Evolutionary conservation across 116 monocot genomes (phyloP), one percentile per base, ranked within the genome.

Genomic region (Trichopus zeylanicus): DNA sequence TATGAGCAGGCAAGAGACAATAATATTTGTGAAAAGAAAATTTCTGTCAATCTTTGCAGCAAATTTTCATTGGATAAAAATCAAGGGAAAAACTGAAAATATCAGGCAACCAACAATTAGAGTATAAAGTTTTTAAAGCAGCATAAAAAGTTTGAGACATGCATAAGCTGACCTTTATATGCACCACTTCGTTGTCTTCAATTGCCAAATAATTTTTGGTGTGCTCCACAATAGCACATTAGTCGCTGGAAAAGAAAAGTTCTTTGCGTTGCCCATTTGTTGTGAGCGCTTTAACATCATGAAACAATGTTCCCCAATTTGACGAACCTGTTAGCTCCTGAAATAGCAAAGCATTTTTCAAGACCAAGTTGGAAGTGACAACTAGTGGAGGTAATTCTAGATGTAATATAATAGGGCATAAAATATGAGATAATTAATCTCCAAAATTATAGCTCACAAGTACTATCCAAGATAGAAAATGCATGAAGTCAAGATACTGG

Each of bases 151-250:
- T 89, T 83, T 94, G 55, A 94, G n/a, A 3, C 4, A 42, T 3
- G 6, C n/a, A 20, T 22, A 24, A 47, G 21, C 53, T 62, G 68
- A 87, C 95, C 95, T 84, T 95, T 56, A 95, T 68, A 66, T 95
- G 95, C 35, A 90, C 87, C 52, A 95, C 79, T 75, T 95, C 95
- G 72, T 87, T 73, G 64, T 89, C 94, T 66, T 94, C 94, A 67
- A 89, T 71, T 26, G 74, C 80, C 67, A 86, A 63, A 70, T 89
- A 89, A 16, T 86, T 89, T 69, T 89, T 94, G 22, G 94, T 94
- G 67, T 94, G 94, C 49, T 94, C 94, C 47, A 89, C 88, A 61
- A 89, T 81, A 67, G 94, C 94, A 78, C 75, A 89, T 47, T 83
- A 71, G 55, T 94, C 94, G 70, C 94, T 94, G 19, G 89, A 94